These are phyloP conservation scores for Penicillium janthinellum DNA, from an alignment of 2,329 filamentous ascomycete genomes.

Conservation along the genomic window DNA sequence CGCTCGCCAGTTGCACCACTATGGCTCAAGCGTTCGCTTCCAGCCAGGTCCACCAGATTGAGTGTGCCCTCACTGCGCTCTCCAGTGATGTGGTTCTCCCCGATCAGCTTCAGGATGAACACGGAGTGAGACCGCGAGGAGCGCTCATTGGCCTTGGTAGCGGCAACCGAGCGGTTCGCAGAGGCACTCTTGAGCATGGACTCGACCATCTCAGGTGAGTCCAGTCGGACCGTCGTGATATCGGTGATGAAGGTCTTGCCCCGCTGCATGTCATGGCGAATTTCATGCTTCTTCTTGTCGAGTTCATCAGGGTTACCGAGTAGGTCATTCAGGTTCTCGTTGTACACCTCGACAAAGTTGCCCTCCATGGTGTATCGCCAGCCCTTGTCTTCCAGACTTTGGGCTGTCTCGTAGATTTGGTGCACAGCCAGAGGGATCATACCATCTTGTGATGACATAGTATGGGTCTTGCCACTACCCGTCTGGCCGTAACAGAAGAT, in stretches of 20 bases:
- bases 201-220: constrained; percentile 79
- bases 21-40: constrained; percentile 86
- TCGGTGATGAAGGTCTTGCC: constrained; percentile 83
- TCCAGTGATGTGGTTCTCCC: constrained; percentile 70
- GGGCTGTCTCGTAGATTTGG: constrained; percentile 90
- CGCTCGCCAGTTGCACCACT: constrained; percentile 83
- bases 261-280: constrained; percentile 79
- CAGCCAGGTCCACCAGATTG: constrained; percentile 93
- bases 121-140: constrained; percentile 94
- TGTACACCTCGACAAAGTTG: constrained; percentile 96
- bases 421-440: constrained; percentile 94
- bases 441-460: constrained; percentile 87
- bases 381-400: constrained; percentile 80
- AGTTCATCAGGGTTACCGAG: constrained; percentile 71
- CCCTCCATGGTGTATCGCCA: constrained; percentile 96
- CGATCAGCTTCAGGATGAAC: constrained; percentile 76
- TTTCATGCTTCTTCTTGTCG: constrained; percentile 82
- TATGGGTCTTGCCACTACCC: constrained; percentile 93
- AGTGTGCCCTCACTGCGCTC: constrained; percentile 90
- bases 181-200: constrained; percentile 77
- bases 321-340: constrained; percentile 92
- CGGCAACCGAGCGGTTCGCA: constrained; percentile 86
- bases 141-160: constrained; percentile 95
- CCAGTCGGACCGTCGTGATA: constrained; percentile 72
- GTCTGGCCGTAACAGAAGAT: constrained; percentile 99